These are phyloP conservation scores for Colletotrichum phormii DNA, from an alignment of 2,329 filamentous ascomycete species.

Conservation along the genomic window DNA sequence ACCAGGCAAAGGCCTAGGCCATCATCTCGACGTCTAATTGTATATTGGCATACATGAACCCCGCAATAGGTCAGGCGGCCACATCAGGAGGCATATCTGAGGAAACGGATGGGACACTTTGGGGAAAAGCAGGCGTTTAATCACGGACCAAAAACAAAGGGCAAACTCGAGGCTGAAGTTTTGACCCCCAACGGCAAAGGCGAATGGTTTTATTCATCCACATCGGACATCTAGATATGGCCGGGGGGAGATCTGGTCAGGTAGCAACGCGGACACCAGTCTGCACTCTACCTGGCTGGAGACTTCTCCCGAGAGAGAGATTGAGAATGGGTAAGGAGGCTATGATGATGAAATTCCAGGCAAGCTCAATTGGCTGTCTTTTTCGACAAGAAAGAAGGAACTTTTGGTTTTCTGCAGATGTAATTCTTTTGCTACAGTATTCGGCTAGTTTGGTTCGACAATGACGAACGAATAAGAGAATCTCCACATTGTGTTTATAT, in stretches of 20 bases:
- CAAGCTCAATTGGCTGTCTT: background rate
- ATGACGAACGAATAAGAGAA: slow-evolving; percentile 28
- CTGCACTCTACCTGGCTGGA: background rate
- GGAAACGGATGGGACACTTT: slow-evolving; percentile 17
- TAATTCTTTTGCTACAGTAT: slow-evolving; percentile 26
- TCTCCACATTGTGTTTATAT: slow-evolving; percentile 28
- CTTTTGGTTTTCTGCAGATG: slow-evolving; percentile 3
- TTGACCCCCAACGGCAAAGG: slow-evolving; percentile 27
- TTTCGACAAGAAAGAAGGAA: background rate
- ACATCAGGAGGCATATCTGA: slow-evolving; percentile 26
- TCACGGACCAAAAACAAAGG: slow-evolving; percentile 34
- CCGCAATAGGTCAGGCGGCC: slow-evolving; percentile 19
- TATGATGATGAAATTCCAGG: slow-evolving; percentile 23
- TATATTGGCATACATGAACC: slow-evolving; percentile 27
- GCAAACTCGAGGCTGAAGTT: slow-evolving; percentile 13
- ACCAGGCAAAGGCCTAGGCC: slow-evolving; percentile 41
- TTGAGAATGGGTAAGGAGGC: slow-evolving; percentile 14
- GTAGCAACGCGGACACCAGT: background rate
- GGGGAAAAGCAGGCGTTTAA: slow-evolving; percentile 33
- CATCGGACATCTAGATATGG: slow-evolving; percentile 18
- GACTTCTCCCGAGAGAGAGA: background rate
- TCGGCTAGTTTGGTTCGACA: slow-evolving; percentile 5
- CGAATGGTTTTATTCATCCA: slow-evolving; percentile 33
- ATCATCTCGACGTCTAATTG: slow-evolving; percentile 2
- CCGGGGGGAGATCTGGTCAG: background rate